A percentile compares a stretch with the other conserved stretches of the same genome.
Evolutionary conservation across 108 stramenopile species (phyloP).

Genomic region (Chaetoceros tenuissimus): DNA sequence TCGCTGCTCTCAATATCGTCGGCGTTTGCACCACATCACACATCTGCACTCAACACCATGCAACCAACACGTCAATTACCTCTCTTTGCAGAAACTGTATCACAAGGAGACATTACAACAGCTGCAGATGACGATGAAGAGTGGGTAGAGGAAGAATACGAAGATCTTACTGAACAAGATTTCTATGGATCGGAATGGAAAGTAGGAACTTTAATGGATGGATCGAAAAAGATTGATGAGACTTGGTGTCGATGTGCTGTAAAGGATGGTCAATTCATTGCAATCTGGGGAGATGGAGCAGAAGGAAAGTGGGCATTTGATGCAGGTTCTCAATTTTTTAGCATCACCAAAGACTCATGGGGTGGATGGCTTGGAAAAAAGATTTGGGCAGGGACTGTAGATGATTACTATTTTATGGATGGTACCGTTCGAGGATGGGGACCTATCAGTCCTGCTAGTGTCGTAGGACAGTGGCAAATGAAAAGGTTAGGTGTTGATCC

Average conservation of each 20-base stretch:
- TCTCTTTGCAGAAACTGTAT: not conserved
- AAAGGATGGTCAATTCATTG: conserved; percentile 57
- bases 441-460: conserved; percentile 53
- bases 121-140: conserved; percentile 48
- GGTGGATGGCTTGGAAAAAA: conserved; percentile 56
- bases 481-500: conserved; percentile 63
- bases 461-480: conserved; percentile 79
- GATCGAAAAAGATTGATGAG: conserved; percentile 48
- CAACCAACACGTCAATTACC: too few relatives aligned
- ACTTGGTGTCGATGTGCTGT: conserved; percentile 65
- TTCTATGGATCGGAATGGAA: conserved; percentile 75
- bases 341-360: conserved; percentile 44
- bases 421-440: conserved; percentile 81
- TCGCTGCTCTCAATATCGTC: too few relatives aligned
- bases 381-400: conserved; percentile 71
- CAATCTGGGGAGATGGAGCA: conserved; percentile 62
- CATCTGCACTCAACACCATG: too few relatives aligned
- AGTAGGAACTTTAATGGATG: conserved; percentile 61
- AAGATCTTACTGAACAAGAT: conserved; percentile 61
- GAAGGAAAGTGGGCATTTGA: conserved; percentile 73
- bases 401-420: conserved; percentile 73
- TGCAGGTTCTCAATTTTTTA: conserved; percentile 63
- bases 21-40: too few relatives aligned
- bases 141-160: conserved; percentile 75
- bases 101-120: not conserved